Percentiles rank a stretch among this genome's conserved stretches.
Conservation (phyloP, 345 rosid genomes). For the Syzygium grande region DNA sequence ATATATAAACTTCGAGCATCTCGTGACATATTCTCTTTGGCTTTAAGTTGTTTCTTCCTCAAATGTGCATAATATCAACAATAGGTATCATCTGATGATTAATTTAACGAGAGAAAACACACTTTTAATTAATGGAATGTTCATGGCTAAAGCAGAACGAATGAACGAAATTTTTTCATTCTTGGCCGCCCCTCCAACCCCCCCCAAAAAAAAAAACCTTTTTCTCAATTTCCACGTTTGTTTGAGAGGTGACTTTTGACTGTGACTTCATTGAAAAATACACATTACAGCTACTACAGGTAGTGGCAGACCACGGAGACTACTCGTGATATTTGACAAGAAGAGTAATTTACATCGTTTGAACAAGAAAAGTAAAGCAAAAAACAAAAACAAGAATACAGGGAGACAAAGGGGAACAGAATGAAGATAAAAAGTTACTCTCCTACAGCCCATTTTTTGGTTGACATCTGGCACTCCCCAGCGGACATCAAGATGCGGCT, state of each 20-base stretch:
- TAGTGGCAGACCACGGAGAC: neutral
- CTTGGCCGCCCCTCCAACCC: neutral
- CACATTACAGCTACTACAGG: neutral
- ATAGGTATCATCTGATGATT: neutral
- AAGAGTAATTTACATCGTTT: neutral
- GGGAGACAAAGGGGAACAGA: neutral
- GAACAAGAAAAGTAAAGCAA: neutral
- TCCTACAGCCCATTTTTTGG: neutral
- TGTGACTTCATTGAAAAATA: neutral
- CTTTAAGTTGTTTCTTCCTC: neutral
- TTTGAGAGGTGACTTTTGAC: neutral
- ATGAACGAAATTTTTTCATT: neutral
- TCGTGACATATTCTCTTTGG: neutral
- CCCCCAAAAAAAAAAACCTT: neutral
- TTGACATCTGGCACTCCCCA: neutral
- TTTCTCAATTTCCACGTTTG: neutral
- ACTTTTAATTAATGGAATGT: neutral
- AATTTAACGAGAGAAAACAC: neutral
- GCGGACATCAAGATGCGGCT: conserved; percentile 16
- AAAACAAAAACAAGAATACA: neutral
- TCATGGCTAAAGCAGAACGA: neutral
- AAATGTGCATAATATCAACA: neutral
- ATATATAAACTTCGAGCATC: neutral
- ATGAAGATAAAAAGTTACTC: neutral
- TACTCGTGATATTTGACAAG: neutral